Evolutionary conservation across 2,329 filamentous ascomycete genomes (phyloP).

Genomic region (Aspergillus udagawae): DNA sequence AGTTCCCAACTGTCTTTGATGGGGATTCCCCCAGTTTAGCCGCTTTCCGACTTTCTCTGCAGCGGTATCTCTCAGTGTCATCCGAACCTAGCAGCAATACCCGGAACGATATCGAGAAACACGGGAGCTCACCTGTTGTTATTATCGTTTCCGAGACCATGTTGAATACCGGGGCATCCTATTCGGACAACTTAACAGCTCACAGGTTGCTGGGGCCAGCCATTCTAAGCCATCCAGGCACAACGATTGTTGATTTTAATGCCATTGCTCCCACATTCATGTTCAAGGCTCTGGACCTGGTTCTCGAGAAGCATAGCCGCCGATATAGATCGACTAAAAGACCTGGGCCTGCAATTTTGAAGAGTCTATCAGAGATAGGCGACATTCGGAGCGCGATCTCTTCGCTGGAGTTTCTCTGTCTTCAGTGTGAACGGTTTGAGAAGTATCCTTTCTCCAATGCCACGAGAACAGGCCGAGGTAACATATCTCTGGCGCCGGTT

Average conservation of each 20-base stretch:
- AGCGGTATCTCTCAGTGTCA: conserved; percentile 68
- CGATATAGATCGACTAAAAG: conserved; percentile 71
- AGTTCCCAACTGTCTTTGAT: conserved; percentile 74
- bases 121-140: conserved; percentile 67
- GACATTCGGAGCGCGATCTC: conserved; percentile 92
- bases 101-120: conserved; percentile 12
- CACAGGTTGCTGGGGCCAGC: conserved; percentile 85
- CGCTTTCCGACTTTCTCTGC: conserved; percentile 70
- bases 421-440: conserved; percentile 70
- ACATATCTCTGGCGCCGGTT: conserved; percentile 59
- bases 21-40: conserved; percentile 60
- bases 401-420: conserved; percentile 84
- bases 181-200: conserved; percentile 87
- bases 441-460: conserved; percentile 66
- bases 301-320: conserved; percentile 80
- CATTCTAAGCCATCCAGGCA: conserved; percentile 74
- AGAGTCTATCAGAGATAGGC: conserved; percentile 76
- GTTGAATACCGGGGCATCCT: conserved; percentile 76
- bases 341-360: conserved; percentile 74
- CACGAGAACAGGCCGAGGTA: conserved; percentile 55
- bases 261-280: conserved; percentile 82
- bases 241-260: conserved; percentile 86
- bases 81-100: conserved; percentile 32
- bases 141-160: conserved; percentile 91
- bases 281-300: conserved; percentile 73